These are phyloP conservation scores for Caryopteris hybrid DNA, from an alignment of 305 asterid genomes.

Conservation along the genomic window DNA sequence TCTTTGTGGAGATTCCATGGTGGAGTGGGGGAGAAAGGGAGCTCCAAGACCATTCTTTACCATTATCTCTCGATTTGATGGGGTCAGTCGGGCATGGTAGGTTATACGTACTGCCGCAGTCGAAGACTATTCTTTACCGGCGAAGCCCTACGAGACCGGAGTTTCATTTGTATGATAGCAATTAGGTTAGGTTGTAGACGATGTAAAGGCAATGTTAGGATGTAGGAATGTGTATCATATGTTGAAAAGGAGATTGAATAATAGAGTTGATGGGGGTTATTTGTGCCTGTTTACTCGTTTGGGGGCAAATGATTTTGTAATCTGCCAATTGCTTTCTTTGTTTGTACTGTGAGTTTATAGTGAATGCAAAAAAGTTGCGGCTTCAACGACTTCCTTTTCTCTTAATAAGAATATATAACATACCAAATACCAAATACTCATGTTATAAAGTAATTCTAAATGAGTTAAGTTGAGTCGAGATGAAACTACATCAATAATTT, in stretches of 20 bases:
- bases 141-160: slow-evolving; percentile 8
- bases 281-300: not conserved
- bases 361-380: not conserved
- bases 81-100: not conserved
- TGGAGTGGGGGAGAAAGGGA: slow-evolving; percentile 5
- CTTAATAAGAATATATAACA: no score
- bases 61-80: not conserved
- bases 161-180: slow-evolving; percentile 29
- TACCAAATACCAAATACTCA: no score
- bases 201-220: slow-evolving; percentile 16
- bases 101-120: not conserved
- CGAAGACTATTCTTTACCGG: slow-evolving; percentile 6
- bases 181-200: slow-evolving; percentile 22
- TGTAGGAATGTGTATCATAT: slow-evolving; percentile 23
- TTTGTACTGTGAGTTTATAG: not conserved
- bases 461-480: no score
- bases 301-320: slow-evolving; percentile 3
- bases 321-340: slow-evolving; percentile 9
- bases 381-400: no score
- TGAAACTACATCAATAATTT: no score
- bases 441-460: no score
- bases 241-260: slow-evolving; percentile 28
- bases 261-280: not conserved
- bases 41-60: no score
- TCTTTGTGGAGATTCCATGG: slow-evolving; percentile 28